These are phyloP conservation scores for Psilocybe azurescens DNA, from an alignment of 768 basidiomycete genomes.

Conservation along the genomic window DNA sequence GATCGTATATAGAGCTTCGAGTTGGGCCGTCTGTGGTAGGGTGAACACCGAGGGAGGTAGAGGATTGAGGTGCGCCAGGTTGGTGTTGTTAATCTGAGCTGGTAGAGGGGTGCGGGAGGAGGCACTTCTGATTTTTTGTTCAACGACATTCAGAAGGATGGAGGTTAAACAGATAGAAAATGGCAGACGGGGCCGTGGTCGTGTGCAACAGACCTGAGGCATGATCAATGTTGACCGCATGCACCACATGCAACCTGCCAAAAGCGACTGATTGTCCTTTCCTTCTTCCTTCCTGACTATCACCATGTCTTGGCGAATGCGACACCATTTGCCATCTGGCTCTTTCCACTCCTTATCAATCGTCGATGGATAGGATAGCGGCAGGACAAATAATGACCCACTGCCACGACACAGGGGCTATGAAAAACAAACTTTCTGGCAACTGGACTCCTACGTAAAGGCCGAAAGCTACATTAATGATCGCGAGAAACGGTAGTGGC, in stretches of 20 bases:
- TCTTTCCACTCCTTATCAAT: conserved; percentile 1
- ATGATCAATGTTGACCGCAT: conserved; percentile 6
- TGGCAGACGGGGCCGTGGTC: conserved; percentile 5
- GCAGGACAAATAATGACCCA: neutral
- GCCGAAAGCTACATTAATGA: neutral
- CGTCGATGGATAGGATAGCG: neutral
- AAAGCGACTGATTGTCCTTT: conserved; percentile 1
- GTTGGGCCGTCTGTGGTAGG: conserved; percentile 87
- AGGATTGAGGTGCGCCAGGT: conserved; percentile 41
- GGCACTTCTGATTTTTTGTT: neutral
- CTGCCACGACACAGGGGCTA: conserved; percentile 1
- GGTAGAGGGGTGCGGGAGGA: conserved; percentile 41
- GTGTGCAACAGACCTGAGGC: conserved; percentile 15
- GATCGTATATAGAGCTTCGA: conserved; percentile 95
- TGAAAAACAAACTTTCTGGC: neutral
- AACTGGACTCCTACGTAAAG: neutral
- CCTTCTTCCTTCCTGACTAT: neutral
- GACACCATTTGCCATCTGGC: conserved; percentile 2
- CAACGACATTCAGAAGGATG: conserved; percentile 1
- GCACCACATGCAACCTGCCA: conserved; percentile 16
- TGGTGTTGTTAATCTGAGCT: conserved; percentile 36
- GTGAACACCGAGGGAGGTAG: conserved; percentile 88
- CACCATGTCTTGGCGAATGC: neutral
- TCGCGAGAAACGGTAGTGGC: neutral
- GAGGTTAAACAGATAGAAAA: neutral